These are phyloP conservation scores for Echites panduratus DNA, from an alignment of 257 asterid species.

Conservation along the genomic window DNA sequence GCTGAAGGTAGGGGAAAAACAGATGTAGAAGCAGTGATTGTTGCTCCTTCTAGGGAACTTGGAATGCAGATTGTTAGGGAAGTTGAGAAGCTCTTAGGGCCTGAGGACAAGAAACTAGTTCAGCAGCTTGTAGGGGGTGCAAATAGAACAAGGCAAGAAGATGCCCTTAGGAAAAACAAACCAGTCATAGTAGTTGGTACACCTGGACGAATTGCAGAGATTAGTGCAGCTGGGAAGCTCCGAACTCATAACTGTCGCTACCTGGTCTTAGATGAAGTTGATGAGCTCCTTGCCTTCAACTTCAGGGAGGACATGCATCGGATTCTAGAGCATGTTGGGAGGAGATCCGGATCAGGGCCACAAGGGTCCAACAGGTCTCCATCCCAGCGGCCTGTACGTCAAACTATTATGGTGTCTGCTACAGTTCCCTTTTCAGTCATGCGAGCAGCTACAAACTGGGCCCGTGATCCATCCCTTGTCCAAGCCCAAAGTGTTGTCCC, in stretches of 20 bases:
- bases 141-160: conserved; percentile 88
- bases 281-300: conserved; percentile 84
- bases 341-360: conserved; percentile 51
- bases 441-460: conserved; percentile 93
- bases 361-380: conserved; percentile 24
- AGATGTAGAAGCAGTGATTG: conserved; percentile 73
- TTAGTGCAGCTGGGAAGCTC: conserved; percentile 84
- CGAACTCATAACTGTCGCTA: conserved; percentile 80
- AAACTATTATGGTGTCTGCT: conserved; percentile 95
- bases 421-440: conserved; percentile 90
- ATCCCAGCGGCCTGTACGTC: conserved; percentile 41
- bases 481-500: conserved; percentile 66
- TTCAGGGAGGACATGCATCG: conserved; percentile 92
- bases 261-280: conserved; percentile 89
- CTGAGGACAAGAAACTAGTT: conserved; percentile 66
- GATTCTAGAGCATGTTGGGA: conserved; percentile 84
- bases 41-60: conserved; percentile 98
- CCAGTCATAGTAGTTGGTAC: conserved; percentile 89
- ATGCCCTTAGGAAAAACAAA: conserved; percentile 86
- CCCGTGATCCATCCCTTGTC: conserved; percentile 76
- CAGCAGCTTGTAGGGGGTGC: conserved; percentile 99
- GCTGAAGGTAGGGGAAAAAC: conserved; percentile 26
- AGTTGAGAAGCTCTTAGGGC: conserved; percentile 83
- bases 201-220: conserved; percentile 92
- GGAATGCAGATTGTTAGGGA: conserved; percentile 99